A percentile compares a stretch with the other conserved stretches of the same genome.
phyloP scores from a whole-genome alignment of 495 filamentous ascomycete genomes.

The Penicillium ochrochloron region DNA sequence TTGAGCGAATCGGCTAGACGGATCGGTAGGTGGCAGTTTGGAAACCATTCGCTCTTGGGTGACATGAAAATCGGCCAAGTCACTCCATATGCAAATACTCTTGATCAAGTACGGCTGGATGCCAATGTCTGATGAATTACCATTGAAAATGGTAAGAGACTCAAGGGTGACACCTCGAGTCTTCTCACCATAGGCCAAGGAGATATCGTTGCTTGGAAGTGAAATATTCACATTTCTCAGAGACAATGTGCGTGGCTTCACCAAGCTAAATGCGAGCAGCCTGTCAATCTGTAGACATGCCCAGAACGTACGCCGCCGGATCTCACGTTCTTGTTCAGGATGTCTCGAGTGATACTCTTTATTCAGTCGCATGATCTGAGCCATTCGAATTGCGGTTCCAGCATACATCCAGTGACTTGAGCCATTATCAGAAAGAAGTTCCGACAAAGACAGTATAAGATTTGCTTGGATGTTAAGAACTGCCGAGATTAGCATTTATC shows the following conservation, averaged over 20 bases:
- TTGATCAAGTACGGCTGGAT: neutral
- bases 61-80: neutral
- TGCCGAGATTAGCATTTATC: neutral
- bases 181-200: neutral
- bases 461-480: neutral
- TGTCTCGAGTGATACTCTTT: constrained; percentile 16
- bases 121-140: neutral
- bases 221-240: neutral
- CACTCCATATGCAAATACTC: neutral
- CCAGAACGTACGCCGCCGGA: constrained; percentile 15
- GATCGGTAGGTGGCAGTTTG: neutral
- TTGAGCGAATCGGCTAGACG: neutral
- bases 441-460: neutral
- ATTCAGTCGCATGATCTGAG: constrained; percentile 17
- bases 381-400: constrained; percentile 21
- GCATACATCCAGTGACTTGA: neutral
- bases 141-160: neutral
- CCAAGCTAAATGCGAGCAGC: neutral
- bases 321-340: constrained; percentile 7
- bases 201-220: neutral
- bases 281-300: constrained; percentile 5
- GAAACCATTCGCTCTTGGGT: neutral
- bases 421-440: neutral
- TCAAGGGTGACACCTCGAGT: neutral
- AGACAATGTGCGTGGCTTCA: neutral